Conservation (phyloP, 768 basidiomycete genomes). For the Tulasnella sp. region DNA sequence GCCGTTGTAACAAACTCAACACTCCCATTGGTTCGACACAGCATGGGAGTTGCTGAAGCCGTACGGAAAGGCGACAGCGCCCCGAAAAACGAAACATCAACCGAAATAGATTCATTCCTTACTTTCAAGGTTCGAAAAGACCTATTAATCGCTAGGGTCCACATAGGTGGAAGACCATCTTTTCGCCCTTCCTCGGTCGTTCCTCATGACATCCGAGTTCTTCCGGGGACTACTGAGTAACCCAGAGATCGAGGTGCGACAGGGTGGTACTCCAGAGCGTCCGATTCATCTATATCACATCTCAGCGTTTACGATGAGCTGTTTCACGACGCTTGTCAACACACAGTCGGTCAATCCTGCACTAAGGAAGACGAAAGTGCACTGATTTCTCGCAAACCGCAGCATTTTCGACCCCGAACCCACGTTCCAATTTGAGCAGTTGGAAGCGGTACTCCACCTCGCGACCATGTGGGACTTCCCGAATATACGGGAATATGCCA, state of each 20-base stretch:
- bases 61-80: too few species aligned
- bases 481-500: not conserved
- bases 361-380: too few species aligned
- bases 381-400: too few species aligned
- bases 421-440: not conserved
- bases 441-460: not conserved
- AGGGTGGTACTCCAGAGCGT: not conserved
- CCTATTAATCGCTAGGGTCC: too few species aligned
- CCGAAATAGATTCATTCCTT: too few species aligned
- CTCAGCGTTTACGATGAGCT: not conserved
- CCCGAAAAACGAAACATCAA: too few species aligned
- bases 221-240: not conserved
- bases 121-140: too few species aligned
- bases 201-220: not conserved
- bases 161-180: not conserved
- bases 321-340: not conserved
- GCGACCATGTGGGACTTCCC: slow-evolving; percentile 6
- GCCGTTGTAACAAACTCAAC: too few species aligned
- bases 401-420: not conserved
- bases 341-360: too few species aligned
- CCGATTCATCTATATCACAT: not conserved
- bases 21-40: too few species aligned
- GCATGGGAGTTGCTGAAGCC: too few species aligned
- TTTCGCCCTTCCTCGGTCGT: not conserved
- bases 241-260: not conserved